Conservation (phyloP, 495 filamentous ascomycete genomes). For the Lineolata rhizophorae region DNA sequence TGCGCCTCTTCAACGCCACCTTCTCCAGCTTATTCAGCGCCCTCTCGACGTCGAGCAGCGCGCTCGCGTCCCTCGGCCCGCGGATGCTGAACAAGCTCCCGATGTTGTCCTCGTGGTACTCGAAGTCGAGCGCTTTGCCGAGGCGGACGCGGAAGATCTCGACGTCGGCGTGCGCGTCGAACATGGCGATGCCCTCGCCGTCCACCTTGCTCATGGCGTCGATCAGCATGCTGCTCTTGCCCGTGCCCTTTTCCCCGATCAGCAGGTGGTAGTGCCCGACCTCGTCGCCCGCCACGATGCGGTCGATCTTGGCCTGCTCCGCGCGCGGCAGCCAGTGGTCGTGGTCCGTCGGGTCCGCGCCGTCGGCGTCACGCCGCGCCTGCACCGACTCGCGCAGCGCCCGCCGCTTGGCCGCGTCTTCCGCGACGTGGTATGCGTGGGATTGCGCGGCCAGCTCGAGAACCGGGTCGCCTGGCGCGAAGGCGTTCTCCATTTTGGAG, state of each 20-base stretch:
- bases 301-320: slow-evolving; percentile 61
- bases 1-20: slow-evolving; percentile 46
- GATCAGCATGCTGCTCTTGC: slow-evolving; percentile 87
- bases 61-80: slow-evolving; percentile 75
- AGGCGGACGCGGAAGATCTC: slow-evolving; percentile 87
- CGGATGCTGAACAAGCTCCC: slow-evolving; percentile 85
- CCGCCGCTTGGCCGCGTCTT: neutral
- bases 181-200: slow-evolving; percentile 72
- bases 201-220: slow-evolving; percentile 82
- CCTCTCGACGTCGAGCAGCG: slow-evolving; percentile 81
- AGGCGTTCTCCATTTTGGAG: slow-evolving; percentile 83
- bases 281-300: slow-evolving; percentile 45
- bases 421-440: neutral
- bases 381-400: slow-evolving; percentile 9
- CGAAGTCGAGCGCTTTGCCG: slow-evolving; percentile 84
- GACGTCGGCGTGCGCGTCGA: slow-evolving; percentile 84
- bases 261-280: slow-evolving; percentile 75
- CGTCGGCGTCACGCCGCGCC: slow-evolving; percentile 4
- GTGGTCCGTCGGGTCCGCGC: slow-evolving; percentile 26
- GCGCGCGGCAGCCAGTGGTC: slow-evolving; percentile 64
- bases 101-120: slow-evolving; percentile 84
- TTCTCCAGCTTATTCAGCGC: slow-evolving; percentile 97
- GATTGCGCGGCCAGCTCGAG: slow-evolving; percentile 60
- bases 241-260: slow-evolving; percentile 91
- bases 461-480: slow-evolving; percentile 76